A percentile compares a stretch with the other conserved stretches of the same genome.
These are phyloP conservation scores for Aethionema arabicum DNA, from an alignment of 345 rosid genomes.

Conservation along the genomic window DNA sequence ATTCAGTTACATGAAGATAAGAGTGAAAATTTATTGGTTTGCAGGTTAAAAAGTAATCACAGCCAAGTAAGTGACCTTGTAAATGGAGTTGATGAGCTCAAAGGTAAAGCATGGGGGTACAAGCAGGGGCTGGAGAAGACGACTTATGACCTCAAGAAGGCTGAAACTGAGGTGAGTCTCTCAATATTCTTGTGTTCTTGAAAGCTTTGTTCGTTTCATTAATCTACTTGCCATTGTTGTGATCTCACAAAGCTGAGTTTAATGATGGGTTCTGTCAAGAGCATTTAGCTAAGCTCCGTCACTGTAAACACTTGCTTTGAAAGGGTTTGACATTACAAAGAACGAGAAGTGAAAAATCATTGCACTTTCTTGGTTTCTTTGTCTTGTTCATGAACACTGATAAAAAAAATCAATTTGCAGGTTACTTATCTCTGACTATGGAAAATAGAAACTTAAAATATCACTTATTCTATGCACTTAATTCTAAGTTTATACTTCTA, in stretches of 20 bases:
- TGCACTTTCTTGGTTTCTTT: too few relatives aligned
- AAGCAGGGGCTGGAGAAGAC: constrained; percentile 58
- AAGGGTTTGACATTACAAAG: constrained; percentile 77
- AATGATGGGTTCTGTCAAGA: too few relatives aligned
- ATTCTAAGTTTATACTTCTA: background rate
- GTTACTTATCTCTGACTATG: constrained; percentile 85
- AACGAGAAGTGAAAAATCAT: constrained; percentile 64
- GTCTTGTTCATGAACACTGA: constrained; percentile 16
- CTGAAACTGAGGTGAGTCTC: constrained; percentile 75
- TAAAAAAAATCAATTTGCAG: constrained; percentile 60
- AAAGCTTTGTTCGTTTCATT: background rate
- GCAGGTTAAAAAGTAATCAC: constrained; percentile 54
- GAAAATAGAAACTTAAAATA: constrained; percentile 86
- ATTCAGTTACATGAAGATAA: background rate
- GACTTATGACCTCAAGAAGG: constrained; percentile 66
- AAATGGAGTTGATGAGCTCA: constrained; percentile 44
- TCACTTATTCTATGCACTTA: constrained; percentile 66
- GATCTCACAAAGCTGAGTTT: too few relatives aligned
- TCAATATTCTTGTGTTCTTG: constrained; percentile 3
- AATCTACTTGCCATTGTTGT: too few relatives aligned
- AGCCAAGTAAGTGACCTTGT: constrained; percentile 43
- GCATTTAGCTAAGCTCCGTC: constrained; percentile 94
- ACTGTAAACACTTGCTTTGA: constrained; percentile 87
- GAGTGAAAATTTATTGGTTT: constrained; percentile 23
- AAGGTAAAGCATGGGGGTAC: constrained; percentile 39